These are phyloP conservation scores for Kwoniella pini DNA, from an alignment of 768 basidiomycete species.

Conservation along the genomic window DNA sequence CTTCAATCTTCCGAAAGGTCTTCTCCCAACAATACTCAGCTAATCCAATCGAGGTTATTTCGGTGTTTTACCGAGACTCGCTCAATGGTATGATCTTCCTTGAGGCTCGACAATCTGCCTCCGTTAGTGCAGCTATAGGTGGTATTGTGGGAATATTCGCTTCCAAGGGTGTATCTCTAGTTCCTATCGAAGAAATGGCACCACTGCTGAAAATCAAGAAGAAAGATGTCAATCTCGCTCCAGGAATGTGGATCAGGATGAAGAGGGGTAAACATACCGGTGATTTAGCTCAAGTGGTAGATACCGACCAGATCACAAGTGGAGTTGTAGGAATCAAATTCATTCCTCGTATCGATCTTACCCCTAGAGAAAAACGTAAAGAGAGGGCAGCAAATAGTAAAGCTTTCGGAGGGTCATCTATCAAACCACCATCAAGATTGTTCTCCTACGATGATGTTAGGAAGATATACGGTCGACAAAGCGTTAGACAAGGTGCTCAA, in stretches of 20 bases:
- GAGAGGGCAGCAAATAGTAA: conserved; percentile 58
- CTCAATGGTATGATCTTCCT: conserved; percentile 95
- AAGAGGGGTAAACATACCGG: conserved; percentile 90
- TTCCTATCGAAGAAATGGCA: conserved; percentile 94
- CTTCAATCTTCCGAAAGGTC: conserved; percentile 91
- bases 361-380: conserved; percentile 86
- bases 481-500: conserved; percentile 63
- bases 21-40: conserved; percentile 77
- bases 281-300: conserved; percentile 92
- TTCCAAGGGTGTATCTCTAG: conserved; percentile 71
- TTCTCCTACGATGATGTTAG: conserved; percentile 87
- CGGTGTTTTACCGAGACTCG: conserved; percentile 94
- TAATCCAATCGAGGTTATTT: conserved; percentile 78
- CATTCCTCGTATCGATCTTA: conserved; percentile 95
- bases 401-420: conserved; percentile 49
- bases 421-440: conserved; percentile 81
- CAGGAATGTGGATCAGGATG: conserved; percentile 93
- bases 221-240: conserved; percentile 77
- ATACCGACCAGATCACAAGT: conserved; percentile 80
- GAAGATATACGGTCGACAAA: conserved; percentile 74
- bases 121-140: conserved; percentile 78
- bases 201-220: conserved; percentile 93
- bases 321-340: conserved; percentile 91
- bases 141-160: conserved; percentile 92
- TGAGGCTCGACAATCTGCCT: conserved; percentile 83